Evolutionary conservation across 129 eudicot genomes (phyloP), one percentile per base, ranked within the genome.

Genomic region (Chrysanthemum makinoi): DNA sequence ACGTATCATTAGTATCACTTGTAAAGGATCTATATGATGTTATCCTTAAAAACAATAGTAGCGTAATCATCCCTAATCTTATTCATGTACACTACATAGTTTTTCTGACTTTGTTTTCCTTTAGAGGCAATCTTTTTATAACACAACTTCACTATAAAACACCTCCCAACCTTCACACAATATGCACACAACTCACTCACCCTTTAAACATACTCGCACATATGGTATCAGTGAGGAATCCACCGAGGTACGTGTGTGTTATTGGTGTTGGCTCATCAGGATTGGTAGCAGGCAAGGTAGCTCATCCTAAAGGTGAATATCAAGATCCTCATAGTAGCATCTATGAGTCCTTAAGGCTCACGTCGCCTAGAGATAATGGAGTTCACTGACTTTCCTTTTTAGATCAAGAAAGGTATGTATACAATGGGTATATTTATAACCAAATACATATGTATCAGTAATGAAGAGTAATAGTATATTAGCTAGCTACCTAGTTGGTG

Each of bases 231-330:
- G 82, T 76, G 17, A 71, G 62, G 17, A 76, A 67, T 61, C 56
- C 43, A 3, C 75, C 83, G 1, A 80, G 79, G 49, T 54, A 73
- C 66, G 96, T 88, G 20, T 91, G 96, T 44, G 94, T 91, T 18
- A 88, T 91, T 20, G 98, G 98, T 33, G 98, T 88, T 26, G 98
- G 98, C 4, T 88, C 98, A 19, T 80, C 96, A 0, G 98, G 98
- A 20, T 83, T 91, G 46, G 98, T 88, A 39, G 98, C 98, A 0
- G 5, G 94, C 89, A 1, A 73, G 96, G 53, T 91, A 91, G 84
- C 91, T 91, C 6, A 77, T 20, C 20, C 20, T 20, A 20, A 20
- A 20, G 20, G 20, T 20, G 20, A 20, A 20, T 0, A 20, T 20
- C 20, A 20, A 20, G 20, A 20, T 20, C 20, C 20, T 20, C 20